Base-by-base conservation (phyloP, 2,329 filamentous ascomycete genomes). In the Colletotrichum tabaci region DNA sequence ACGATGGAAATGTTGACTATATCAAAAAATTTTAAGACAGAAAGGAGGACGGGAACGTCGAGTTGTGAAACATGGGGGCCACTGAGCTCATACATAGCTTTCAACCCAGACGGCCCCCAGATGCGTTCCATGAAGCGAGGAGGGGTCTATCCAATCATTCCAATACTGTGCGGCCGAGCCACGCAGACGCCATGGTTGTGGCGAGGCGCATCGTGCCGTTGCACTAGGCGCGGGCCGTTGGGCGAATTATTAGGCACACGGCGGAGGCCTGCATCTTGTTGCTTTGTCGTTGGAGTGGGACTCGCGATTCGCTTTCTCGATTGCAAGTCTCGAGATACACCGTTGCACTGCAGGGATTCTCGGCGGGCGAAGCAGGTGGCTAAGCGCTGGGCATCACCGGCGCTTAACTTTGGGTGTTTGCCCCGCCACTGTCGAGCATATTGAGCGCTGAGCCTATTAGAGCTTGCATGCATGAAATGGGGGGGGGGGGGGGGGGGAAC, bases 201-300 rank as follows among this genome's bases (percentile, higher is more conserved):
- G 23, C 42, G 42, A 47, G 57, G 26, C 10, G 42, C 40, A 52
- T 42, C 57, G 46, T 60, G 40, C 57, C 40, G 9, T 38, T 26
- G 38, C 40, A 60, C 57, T 42, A 47, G 42, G 40, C 57, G 42
- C 57, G 57, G 42, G 57, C 42, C 10, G 42, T n/a, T 35, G 4
- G 57, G 21, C 23, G 21, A 60, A 47, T 47, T 16, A 23, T 46
- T 18, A 60, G 57, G 57, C 40, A 26, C 15, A 18, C 42, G 40
- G 40, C 21, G 38, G 40, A 60, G 57, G 55, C 55, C 55, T 26
- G 26, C 26, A 26, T 26, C 26, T 26, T 26, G 26, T 6, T 57
- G 35, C 55, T 23, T 26, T 18, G 10, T 10, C 55, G 55, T 23
- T 42, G 55, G 21, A 16, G 55, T 57, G 38, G 38, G 23, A 12